phyloP scores from a whole-genome alignment of 2,329 filamentous ascomycete genomes.

The Aspergillus eucalypticola region DNA sequence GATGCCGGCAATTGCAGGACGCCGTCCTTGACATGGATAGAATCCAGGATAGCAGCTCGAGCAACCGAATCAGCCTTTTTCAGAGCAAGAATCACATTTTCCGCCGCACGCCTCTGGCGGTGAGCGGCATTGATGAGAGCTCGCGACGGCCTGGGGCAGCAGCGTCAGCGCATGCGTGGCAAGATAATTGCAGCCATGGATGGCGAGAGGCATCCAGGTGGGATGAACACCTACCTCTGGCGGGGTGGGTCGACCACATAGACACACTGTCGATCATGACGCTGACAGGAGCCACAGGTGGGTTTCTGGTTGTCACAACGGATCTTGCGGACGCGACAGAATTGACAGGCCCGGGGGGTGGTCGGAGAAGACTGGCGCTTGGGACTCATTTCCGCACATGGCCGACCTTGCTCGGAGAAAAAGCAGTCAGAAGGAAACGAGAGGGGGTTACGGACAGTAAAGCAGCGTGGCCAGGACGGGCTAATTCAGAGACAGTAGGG shows the following conservation, averaged over 20 bases:
- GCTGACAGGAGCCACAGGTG: slow-evolving; percentile 1
- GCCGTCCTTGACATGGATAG: not conserved
- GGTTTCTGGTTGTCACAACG: slow-evolving; percentile 9
- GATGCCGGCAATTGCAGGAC: not conserved
- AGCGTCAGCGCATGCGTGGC: not conserved
- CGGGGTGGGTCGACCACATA: slow-evolving; percentile 6
- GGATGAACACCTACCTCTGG: not conserved
- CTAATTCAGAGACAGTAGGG: not conserved
- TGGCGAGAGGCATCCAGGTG: not conserved
- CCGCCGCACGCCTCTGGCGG: not conserved
- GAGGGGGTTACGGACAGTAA: not conserved
- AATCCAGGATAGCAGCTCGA: not conserved
- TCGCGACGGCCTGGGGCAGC: not conserved
- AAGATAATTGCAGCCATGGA: not conserved
- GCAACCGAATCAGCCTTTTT: not conserved
- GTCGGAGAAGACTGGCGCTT: not conserved
- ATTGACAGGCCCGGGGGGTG: slow-evolving; percentile 7
- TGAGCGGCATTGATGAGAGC: slow-evolving; percentile 1
- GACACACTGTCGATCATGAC: slow-evolving; percentile 3
- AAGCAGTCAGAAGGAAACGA: not conserved
- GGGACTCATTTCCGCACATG: slow-evolving; percentile 1
- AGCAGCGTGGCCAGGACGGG: not conserved
- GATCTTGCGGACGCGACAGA: slow-evolving; percentile 12
- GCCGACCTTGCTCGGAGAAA: not conserved
- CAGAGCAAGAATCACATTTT: not conserved